Conservation (phyloP, 768 basidiomycete species). For the Lactarius sanguifluus region DNA sequence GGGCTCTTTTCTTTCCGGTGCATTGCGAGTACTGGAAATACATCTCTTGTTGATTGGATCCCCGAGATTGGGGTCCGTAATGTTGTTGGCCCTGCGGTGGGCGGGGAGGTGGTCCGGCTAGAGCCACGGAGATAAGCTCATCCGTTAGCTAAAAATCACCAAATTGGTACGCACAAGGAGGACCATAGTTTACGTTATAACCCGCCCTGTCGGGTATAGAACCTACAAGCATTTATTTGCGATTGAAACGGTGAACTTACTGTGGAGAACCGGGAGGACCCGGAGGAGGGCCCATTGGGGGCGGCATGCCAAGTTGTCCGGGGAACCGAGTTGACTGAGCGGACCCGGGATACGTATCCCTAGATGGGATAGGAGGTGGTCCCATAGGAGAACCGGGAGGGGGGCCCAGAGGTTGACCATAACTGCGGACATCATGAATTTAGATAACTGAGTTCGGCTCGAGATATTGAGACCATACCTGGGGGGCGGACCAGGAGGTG, state of each 20-base stretch:
- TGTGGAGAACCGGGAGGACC: constrained; percentile 28
- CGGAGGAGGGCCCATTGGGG: constrained; percentile 25
- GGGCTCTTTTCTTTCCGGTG: constrained; percentile 52
- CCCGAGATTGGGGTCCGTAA: constrained; percentile 47
- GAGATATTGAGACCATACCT: constrained; percentile 25
- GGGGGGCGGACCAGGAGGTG: constrained; percentile 31
- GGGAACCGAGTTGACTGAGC: constrained; percentile 14
- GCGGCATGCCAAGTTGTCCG: constrained; percentile 5
- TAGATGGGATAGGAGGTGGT: constrained; percentile 19
- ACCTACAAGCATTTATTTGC: not conserved
- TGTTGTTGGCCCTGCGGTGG: constrained; percentile 42
- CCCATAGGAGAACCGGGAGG: constrained; percentile 25
- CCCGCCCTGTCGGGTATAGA: constrained; percentile 6
- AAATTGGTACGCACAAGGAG: constrained; percentile 32
- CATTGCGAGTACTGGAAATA: constrained; percentile 59
- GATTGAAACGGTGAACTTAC: constrained; percentile 16
- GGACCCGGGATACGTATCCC: constrained; percentile 27
- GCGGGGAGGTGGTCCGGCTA: constrained; percentile 35
- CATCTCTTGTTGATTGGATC: constrained; percentile 39
- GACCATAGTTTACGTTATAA: constrained; percentile 27
- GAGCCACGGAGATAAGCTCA: not conserved
- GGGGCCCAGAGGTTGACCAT: not conserved
- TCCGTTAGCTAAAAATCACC: not conserved
- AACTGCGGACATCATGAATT: constrained; percentile 8
- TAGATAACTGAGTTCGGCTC: not conserved